These are phyloP conservation scores for Eucalyptus grandis DNA, from an alignment of 345 rosid species.

Conservation along the genomic window DNA sequence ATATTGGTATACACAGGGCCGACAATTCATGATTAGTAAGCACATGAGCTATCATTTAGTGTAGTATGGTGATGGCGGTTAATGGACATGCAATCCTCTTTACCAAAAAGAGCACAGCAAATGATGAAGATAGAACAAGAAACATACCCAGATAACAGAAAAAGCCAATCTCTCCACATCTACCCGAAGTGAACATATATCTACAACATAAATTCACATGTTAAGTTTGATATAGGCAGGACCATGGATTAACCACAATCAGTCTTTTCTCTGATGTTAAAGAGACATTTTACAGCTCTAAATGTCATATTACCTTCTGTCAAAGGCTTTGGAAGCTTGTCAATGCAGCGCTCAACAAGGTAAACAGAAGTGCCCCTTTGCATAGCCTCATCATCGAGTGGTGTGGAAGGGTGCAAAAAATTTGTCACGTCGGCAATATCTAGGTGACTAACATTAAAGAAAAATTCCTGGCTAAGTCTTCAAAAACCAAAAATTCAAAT, in stretches of 20 bases:
- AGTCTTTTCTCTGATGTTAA: not conserved
- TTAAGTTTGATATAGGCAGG: not conserved
- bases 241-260: not conserved
- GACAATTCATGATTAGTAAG: too few species aligned
- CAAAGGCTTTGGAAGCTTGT: slow-evolving; percentile 98
- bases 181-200: slow-evolving; percentile 90
- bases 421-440: slow-evolving; percentile 99
- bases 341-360: slow-evolving; percentile 98
- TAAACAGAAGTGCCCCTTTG: slow-evolving; percentile 98
- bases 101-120: not conserved
- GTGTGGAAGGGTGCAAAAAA: slow-evolving; percentile 85
- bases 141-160: slow-evolving; percentile 89
- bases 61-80: not conserved
- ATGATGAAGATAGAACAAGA: not conserved
- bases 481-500: not conserved
- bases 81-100: not conserved
- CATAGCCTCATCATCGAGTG: slow-evolving; percentile 92
- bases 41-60: not conserved
- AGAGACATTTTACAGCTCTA: not conserved
- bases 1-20: not conserved
- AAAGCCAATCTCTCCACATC: slow-evolving; percentile 98
- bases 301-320: slow-evolving; percentile 55
- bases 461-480: not conserved
- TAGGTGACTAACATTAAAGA: slow-evolving; percentile 33
- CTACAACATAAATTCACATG: slow-evolving; percentile 21